These are phyloP conservation scores for Trypanosoma mega DNA, from an alignment of 208 protist species.

Conservation along the genomic window DNA sequence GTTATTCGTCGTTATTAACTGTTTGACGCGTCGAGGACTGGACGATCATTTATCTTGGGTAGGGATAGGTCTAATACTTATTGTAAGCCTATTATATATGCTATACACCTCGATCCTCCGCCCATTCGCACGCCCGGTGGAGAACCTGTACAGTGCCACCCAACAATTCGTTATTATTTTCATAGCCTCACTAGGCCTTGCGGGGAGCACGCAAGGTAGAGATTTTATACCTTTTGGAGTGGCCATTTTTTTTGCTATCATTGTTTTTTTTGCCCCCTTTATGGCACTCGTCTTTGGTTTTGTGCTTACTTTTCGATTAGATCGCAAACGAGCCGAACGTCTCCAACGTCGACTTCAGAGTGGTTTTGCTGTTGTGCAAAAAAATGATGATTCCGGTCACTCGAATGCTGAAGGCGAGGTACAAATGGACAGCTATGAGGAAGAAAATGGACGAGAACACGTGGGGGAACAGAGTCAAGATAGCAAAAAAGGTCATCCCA, in stretches of 20 bases:
- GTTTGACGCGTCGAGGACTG: slow-evolving; percentile 29
- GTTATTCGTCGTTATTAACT: slow-evolving; percentile 44
- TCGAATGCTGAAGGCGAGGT: no score
- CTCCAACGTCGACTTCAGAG: slow-evolving; percentile 40
- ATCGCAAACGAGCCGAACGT: slow-evolving; percentile 44
- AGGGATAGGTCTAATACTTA: slow-evolving; percentile 45
- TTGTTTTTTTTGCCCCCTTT: slow-evolving; percentile 43
- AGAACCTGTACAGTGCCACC: slow-evolving; percentile 43
- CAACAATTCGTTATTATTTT: slow-evolving; percentile 50
- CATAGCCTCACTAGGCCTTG: slow-evolving; percentile 33
- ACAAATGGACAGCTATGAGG: no score
- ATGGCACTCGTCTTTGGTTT: slow-evolving; percentile 44
- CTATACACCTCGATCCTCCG: slow-evolving; percentile 27
- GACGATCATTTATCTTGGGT: slow-evolving; percentile 27
- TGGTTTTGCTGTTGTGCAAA: slow-evolving; percentile 13
- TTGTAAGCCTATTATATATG: slow-evolving; percentile 38
- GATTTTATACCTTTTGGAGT: slow-evolving; percentile 28
- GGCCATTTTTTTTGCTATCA: slow-evolving; percentile 34
- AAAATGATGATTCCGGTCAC: neutral
- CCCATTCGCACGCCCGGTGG: slow-evolving; percentile 55
- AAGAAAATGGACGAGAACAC: neutral
- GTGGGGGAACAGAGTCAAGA: no score
- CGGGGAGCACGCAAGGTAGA: slow-evolving; percentile 15
- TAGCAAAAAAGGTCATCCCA: no score
- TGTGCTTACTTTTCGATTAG: slow-evolving; percentile 46